These are phyloP conservation scores for Ilyonectria destructans DNA, from an alignment of 2,329 filamentous ascomycete species.

Conservation along the genomic window DNA sequence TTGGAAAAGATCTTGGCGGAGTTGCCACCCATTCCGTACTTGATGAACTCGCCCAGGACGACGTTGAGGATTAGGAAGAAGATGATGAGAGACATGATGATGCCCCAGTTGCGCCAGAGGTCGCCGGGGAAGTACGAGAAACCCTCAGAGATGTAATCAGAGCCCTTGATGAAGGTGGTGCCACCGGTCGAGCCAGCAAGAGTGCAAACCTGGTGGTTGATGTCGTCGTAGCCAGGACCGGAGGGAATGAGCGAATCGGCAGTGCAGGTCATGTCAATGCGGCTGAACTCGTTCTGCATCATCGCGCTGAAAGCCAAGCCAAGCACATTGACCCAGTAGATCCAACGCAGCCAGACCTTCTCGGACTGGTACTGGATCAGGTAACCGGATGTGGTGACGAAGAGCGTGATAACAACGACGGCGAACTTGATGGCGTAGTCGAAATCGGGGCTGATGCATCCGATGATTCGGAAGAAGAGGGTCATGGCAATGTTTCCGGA, in stretches of 20 bases:
- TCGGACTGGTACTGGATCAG: slow-evolving; percentile 84
- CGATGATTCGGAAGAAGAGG: slow-evolving; percentile 83
- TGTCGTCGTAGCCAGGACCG: slow-evolving; percentile 79
- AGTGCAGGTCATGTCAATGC: slow-evolving; percentile 79
- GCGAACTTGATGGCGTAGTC: slow-evolving; percentile 90
- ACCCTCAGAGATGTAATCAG: slow-evolving; percentile 77
- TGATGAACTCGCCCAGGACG: slow-evolving; percentile 83
- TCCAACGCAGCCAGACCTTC: slow-evolving; percentile 85
- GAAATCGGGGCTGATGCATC: slow-evolving; percentile 84
- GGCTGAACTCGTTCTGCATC: slow-evolving; percentile 90
- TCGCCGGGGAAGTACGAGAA: slow-evolving; percentile 79
- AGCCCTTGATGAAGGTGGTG: slow-evolving; percentile 74
- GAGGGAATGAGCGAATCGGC: slow-evolving; percentile 79
- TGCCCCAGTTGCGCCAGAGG: slow-evolving; percentile 89
- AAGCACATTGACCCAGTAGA: slow-evolving; percentile 83
- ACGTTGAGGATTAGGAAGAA: slow-evolving; percentile 85
- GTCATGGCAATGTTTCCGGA: slow-evolving; percentile 82
- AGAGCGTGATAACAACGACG: slow-evolving; percentile 84
- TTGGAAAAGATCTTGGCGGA: slow-evolving; percentile 83
- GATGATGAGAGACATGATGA: slow-evolving; percentile 82
- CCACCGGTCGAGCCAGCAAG: slow-evolving; percentile 81
- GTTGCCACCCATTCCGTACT: slow-evolving; percentile 86
- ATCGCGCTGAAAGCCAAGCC: slow-evolving; percentile 83
- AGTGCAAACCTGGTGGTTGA: slow-evolving; percentile 86
- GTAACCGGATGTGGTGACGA: slow-evolving; percentile 86